Evolutionary conservation across 2,329 filamentous ascomycete genomes (phyloP), one percentile per base, ranked within the genome.

Genomic region (Aspergillus amoenus): DNA sequence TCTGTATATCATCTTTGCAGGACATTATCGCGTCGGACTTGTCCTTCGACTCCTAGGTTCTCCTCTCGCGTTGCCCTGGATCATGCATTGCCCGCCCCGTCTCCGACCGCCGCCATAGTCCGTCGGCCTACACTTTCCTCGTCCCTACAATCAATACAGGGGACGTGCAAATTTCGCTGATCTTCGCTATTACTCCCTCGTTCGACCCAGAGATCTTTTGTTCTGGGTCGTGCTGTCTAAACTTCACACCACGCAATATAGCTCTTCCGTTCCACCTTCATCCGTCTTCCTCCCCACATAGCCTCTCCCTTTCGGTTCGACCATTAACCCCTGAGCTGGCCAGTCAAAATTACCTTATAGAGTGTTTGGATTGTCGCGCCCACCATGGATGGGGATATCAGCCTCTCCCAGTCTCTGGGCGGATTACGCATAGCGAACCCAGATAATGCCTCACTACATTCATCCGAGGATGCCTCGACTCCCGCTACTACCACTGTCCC

Each of bases 351-450:
- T 52, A 30, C 46, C 13, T 47, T 53, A 30, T 22, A 52, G 53
- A 50, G 24, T 18, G 45, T 50, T 46, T 45, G 12, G n/a, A 24
- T 50, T 53, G 37, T 37, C 18, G 41, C 64, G 59, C 64, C 70
- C 82, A 72, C 75, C 64, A 97, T 97, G 92, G 91, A 92, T 79
- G 91, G 90, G 76, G 92, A 96, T 80, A 80, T 96, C 73, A 96
- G 90, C 77, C 86, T 97, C 65, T 94, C 92, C 71, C 90, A 93
- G 79, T 91, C 91, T 70, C 84, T 97, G 70, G 94, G 94, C 70
- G 93, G 93, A 69, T 82, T 99, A 76, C 91, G 93, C 74, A 97
- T 99, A 75, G 93, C 94, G 68, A 99, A 97, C 76, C 93, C 93
- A 55, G 93, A 97, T 78, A 87, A 94, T 78, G 82, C 84, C 60